Percentiles rank a stretch among this genome's conserved stretches.
These are phyloP conservation scores for Podaxis sp. DNA, from an alignment of 768 basidiomycete species.

Conservation along the genomic window DNA sequence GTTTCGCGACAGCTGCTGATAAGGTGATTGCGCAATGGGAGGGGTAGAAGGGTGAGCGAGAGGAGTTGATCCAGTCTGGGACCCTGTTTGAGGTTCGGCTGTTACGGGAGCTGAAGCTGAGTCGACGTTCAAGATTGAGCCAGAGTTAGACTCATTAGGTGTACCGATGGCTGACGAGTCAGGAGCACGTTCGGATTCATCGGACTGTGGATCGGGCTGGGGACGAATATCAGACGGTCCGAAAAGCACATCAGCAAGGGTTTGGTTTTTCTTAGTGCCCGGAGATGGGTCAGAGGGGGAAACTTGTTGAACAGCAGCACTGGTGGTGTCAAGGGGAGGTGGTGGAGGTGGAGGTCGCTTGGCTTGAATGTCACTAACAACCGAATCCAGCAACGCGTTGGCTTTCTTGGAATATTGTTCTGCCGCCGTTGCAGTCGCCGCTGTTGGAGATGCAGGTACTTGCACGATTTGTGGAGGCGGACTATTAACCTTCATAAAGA, in stretches of 20 bases:
- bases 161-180: background rate
- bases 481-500: conserved; percentile 51
- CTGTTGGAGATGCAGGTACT: conserved; percentile 35
- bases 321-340: conserved; percentile 22
- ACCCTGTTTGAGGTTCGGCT: conserved; percentile 1
- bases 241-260: conserved; percentile 77
- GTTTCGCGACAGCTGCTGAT: conserved; percentile 38
- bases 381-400: conserved; percentile 66
- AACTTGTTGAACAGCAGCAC: conserved; percentile 18
- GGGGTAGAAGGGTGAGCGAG: conserved; percentile 26
- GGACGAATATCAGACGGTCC: conserved; percentile 39
- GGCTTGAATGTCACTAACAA: conserved; percentile 50
- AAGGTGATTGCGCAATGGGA: conserved; percentile 30
- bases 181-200: conserved; percentile 13
- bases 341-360: conserved; percentile 25
- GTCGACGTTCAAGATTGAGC: background rate
- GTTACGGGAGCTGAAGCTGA: background rate
- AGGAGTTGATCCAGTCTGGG: conserved; percentile 19
- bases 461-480: conserved; percentile 48
- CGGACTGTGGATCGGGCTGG: conserved; percentile 17
- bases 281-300: conserved; percentile 22
- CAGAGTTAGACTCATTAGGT: conserved; percentile 4
- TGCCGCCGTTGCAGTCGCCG: conserved; percentile 29
- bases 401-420: conserved; percentile 57
- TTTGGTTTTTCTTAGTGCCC: conserved; percentile 60